These are phyloP conservation scores for Ogataea salicorniae DNA, from an alignment of 805 yeast species.

Conservation along the genomic window DNA sequence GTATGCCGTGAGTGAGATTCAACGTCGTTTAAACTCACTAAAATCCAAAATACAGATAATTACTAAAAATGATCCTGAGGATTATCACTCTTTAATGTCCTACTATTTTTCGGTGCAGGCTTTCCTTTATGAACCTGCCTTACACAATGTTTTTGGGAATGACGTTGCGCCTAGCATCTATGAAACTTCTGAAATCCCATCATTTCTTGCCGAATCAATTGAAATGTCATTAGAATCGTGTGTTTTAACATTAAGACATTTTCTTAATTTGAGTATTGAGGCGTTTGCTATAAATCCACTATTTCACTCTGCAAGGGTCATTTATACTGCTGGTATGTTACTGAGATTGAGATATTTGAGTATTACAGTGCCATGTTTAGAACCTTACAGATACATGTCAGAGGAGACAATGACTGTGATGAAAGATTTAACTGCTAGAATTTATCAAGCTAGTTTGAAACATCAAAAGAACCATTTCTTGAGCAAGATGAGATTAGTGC, in stretches of 20 bases:
- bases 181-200: conserved; percentile 12
- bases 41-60: conserved; percentile 32
- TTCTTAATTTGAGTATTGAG: conserved; percentile 37
- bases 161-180: conserved; percentile 3
- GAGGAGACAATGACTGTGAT: conserved; percentile 33
- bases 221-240: conserved; percentile 51
- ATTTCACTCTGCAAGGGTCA: conserved; percentile 48
- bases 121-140: conserved; percentile 53
- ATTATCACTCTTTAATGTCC: conserved; percentile 36
- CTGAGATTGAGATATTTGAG: conserved; percentile 51
- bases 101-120: conserved; percentile 63
- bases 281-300: conserved; percentile 54
- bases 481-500: conserved; percentile 48
- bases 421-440: conserved; percentile 18
- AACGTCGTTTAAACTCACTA: conserved; percentile 38
- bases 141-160: conserved; percentile 15
- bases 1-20: conserved; percentile 45
- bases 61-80: conserved; percentile 28
- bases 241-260: conserved; percentile 44
- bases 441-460: conserved; percentile 26
- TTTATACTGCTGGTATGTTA: conserved; percentile 63
- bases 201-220: conserved; percentile 36
- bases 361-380: conserved; percentile 45
- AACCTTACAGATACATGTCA: conserved; percentile 43
- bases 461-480: conserved; percentile 46